Base-by-base conservation (phyloP, 2,329 filamentous ascomycete genomes). In the Botrytis squamosa region DNA sequence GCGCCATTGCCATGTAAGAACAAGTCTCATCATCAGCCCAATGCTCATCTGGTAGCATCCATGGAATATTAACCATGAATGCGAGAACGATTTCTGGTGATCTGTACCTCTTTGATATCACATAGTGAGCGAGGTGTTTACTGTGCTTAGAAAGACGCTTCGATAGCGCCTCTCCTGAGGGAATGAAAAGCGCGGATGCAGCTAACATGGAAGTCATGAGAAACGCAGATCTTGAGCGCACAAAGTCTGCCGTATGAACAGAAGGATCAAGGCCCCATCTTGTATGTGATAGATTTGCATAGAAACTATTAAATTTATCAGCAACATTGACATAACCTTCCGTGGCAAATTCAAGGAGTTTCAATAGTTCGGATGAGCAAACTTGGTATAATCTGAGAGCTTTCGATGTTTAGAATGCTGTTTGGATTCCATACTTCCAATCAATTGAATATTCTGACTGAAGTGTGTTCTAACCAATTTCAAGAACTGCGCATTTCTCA, bases 41-140 rank as follows among this genome's bases (percentile, higher is more conserved):
- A 78, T 91, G 89, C 74, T 87, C 83, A 3, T 90, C 89, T 1
- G 90, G 89, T 44, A 88, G 88, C 87, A 93, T 92, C 91, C 91
- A 93, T 0, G 91, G 91, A 10, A 93, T 87, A 75, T 93, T 93
- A 46, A 92, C 87, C 88, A 93, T 91, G 79, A 93, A 93, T 0
- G 90, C 91, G 1, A 93, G 83, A 0, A 93, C 89, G 73, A 93
- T 92, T 80, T 93, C 91, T 9, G 92, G 90, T 0, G 91, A 93
- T 73, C 90, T 87, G 78, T 89, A 87, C 3, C 90, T 88, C 64
- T 87, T 86, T 0, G 85, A 82, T 68, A 91, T 89, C 62, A 93
- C 86, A 42, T 87, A 85, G 40, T 89, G 87, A 0, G 89, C 91
- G 5, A 93, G 85, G 38, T 84, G 84, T 75, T 88, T 90, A 75